Percentiles rank a stretch among this genome's conserved stretches.
phyloP scores from a whole-genome alignment of 441 rosid genomes.

The Brassica balearica region DNA sequence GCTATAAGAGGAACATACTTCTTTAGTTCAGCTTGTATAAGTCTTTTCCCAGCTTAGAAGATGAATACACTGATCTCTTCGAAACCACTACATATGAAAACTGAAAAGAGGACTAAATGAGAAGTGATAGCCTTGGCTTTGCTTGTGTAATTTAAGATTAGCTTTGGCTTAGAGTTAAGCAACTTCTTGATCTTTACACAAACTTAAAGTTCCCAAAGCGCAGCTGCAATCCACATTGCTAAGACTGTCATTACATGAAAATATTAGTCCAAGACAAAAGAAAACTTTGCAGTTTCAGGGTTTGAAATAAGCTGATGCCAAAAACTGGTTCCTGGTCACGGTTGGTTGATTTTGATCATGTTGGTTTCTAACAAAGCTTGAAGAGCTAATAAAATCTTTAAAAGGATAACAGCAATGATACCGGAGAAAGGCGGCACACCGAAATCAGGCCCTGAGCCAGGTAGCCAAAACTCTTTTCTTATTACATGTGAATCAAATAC shows the following conservation, averaged over 20 bases:
- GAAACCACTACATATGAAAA: not conserved
- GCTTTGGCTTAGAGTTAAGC: constrained; percentile 45
- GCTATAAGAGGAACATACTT: not conserved
- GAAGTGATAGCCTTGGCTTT: not conserved
- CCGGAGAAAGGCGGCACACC: constrained; percentile 85
- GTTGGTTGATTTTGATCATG: constrained; percentile 2
- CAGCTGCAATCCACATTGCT: constrained; percentile 57
- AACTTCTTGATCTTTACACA: constrained; percentile 91
- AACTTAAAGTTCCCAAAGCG: constrained; percentile 90
- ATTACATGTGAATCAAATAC: constrained; percentile 79
- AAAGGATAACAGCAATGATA: constrained; percentile 69
- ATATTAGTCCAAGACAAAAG: not conserved
- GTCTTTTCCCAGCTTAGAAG: not conserved
- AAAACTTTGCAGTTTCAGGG: not conserved
- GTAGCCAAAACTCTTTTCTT: constrained; percentile 90
- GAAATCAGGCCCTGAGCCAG: constrained; percentile 81
- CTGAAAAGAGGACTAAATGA: not conserved
- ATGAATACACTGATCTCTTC: not conserved
- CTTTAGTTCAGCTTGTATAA: not conserved
- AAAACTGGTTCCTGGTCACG: not conserved
- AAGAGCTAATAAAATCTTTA: constrained; percentile 16
- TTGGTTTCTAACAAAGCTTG: not conserved
- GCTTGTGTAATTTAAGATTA: not conserved
- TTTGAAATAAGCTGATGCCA: not conserved
- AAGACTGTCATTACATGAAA: not conserved